Percentiles rank a stretch among this genome's conserved stretches.
Evolutionary conservation across 202 grass and related monocot species (phyloP).

Genomic region (Dendrocalamus latiflorus): DNA sequence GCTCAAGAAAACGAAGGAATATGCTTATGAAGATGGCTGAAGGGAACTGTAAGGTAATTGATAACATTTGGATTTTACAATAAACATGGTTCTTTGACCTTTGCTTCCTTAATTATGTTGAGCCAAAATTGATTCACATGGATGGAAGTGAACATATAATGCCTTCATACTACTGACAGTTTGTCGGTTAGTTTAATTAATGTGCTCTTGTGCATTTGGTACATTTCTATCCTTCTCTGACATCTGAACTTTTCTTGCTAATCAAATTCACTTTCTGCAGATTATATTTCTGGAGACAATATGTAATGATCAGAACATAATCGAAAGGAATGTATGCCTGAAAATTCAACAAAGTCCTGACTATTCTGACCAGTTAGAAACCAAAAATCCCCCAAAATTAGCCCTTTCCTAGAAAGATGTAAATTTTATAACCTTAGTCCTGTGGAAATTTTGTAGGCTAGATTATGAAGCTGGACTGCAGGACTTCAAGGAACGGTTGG

Average conservation of each 20-base stretch:
- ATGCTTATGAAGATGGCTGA: conserved; percentile 98
- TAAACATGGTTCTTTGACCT: conserved; percentile 11
- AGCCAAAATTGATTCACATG: conserved; percentile 28
- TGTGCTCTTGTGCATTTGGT: conserved; percentile 12
- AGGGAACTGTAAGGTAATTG: conserved; percentile 95
- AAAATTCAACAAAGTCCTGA: conserved; percentile 99
- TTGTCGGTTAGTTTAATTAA: neutral
- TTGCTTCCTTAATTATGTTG: conserved; percentile 23
- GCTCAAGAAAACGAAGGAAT: conserved; percentile 69
- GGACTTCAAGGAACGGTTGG: conserved; percentile 85
- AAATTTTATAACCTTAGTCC: conserved; percentile 4
- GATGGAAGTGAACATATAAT: conserved; percentile 19
- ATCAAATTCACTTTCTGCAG: conserved; percentile 56
- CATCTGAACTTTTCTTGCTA: conserved; percentile 21
- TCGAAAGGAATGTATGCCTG: conserved; percentile 87
- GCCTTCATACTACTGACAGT: neutral
- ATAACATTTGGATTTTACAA: conserved; percentile 22
- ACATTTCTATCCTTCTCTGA: neutral
- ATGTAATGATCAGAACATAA: conserved; percentile 89
- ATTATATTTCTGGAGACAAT: conserved; percentile 99
- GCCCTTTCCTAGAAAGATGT: conserved; percentile 16
- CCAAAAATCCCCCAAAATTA: conserved; percentile 32
- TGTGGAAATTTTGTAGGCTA: conserved; percentile 45
- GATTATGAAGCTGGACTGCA: conserved; percentile 83
- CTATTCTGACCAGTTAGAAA: conserved; percentile 73